Evolutionary conservation across 176 grass and related monocot genomes (phyloP), one percentile per base, ranked within the genome.

Genomic region (Avena eriantha): DNA sequence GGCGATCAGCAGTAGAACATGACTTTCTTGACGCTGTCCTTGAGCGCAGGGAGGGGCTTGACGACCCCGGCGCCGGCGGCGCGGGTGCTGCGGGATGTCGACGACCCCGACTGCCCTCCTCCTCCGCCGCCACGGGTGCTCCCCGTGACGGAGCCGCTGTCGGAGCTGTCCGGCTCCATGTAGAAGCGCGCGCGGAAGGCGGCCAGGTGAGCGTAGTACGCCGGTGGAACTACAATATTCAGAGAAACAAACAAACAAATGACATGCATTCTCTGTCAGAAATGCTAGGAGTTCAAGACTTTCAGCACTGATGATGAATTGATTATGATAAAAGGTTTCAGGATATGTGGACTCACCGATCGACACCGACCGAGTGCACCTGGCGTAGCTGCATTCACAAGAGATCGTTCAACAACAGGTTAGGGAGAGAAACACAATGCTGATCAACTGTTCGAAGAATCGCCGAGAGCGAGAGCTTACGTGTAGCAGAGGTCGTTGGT

Each of bases 401-500:
- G 78, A 21, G n/a, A 81, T 88, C 41, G 33, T 7, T 41, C 36
- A 41, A 41, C 36, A 41, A 41, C 9, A 61, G 76, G 26, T 65
- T 77, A 86, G 58, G 67, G 14, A 48, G 14, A 4, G 24, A 1
- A 35, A 1, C 2, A 3, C 2, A 71, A 74, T 74, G 71, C 7
- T 48, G 12, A 74, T 49, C 8, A 33, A 1, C 12, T 45, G 68
- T 53, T 49, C 7, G 33, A 39, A 39, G 2, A 2, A 1, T 10
- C 4, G 9, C 33, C n/a, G 13, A 78, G 24, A 33, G 17, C 2
- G 13, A 15, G 19, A 69, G 57, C 76, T 84, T 89, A 98, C 95
- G 95, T 98, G 90, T 98, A 98, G 69, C 93, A 95, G 19, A 98
- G 93, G 73, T 98, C 92, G 84, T 98, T 94, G 35, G 96, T 98